phyloP scores from a whole-genome alignment of 345 rosid genomes.

The Pistacia atlantica region DNA sequence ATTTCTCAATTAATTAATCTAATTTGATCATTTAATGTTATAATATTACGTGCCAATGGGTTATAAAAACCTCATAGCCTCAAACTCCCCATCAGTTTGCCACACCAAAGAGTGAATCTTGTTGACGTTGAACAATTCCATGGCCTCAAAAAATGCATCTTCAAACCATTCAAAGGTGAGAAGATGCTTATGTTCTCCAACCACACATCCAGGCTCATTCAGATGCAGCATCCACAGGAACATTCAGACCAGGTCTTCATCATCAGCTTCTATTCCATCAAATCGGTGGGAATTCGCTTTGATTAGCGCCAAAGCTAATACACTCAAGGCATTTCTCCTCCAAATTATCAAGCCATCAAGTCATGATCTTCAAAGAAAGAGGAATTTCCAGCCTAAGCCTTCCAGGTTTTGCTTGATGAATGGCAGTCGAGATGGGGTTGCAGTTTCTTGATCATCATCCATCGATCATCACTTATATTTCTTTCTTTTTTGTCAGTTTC shows the following conservation, averaged over 20 bases:
- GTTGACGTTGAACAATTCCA: slow-evolving; percentile 12
- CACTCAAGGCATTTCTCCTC: slow-evolving; percentile 33
- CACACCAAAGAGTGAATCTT: neutral
- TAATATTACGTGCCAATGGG: too few relatives aligned
- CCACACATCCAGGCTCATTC: slow-evolving; percentile 58
- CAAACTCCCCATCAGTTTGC: slow-evolving; percentile 7
- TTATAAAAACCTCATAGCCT: slow-evolving; percentile 2
- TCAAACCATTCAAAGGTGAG: slow-evolving; percentile 1
- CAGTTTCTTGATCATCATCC: slow-evolving; percentile 19
- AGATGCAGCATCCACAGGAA: slow-evolving; percentile 47
- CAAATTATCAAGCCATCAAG: slow-evolving; percentile 41
- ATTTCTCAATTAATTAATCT: neutral
- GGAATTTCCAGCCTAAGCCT: slow-evolving; percentile 40
- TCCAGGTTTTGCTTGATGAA: slow-evolving; percentile 39
- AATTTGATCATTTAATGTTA: neutral
- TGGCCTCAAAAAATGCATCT: slow-evolving; percentile 30
- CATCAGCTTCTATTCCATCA: neutral
- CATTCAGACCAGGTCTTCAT: neutral
- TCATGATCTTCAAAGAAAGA: slow-evolving; percentile 29
- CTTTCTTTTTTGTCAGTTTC: neutral
- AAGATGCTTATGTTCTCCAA: slow-evolving; percentile 51
- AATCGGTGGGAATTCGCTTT: slow-evolving; percentile 16
- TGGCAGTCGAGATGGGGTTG: slow-evolving; percentile 21
- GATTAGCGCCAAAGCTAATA: slow-evolving; percentile 21
- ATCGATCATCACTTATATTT: neutral